Evolutionary conservation across 2,329 filamentous ascomycete species (phyloP).

Genomic region (Pestalotiopsis sp.): DNA sequence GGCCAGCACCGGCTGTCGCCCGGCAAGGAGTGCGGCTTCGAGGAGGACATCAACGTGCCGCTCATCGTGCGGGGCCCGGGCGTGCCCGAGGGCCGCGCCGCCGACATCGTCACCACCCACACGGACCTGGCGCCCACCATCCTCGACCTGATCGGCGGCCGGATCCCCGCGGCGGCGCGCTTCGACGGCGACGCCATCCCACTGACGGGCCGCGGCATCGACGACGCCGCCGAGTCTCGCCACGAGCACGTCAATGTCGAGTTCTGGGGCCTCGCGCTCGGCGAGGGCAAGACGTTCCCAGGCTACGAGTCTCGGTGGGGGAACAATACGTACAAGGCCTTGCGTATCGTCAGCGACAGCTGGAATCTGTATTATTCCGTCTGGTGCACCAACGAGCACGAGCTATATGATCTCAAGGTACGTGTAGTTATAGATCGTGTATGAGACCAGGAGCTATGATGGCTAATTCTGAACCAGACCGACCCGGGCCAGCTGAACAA

Average conservation of each 20-base stretch:
- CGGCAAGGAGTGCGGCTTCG: constrained; percentile 47
- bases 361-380: constrained; percentile 42
- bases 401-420: constrained; percentile 65
- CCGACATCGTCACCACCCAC: constrained; percentile 43
- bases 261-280: constrained; percentile 36
- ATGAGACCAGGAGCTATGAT: too few species aligned
- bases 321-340: constrained; percentile 47
- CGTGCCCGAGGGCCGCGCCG: constrained; percentile 33
- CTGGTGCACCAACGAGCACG: constrained; percentile 69
- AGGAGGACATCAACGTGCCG: constrained; percentile 50
- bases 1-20: constrained; percentile 47
- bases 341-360: constrained; percentile 37
- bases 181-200: constrained; percentile 11
- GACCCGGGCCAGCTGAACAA: constrained; percentile 57
- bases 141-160: constrained; percentile 35
- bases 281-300: constrained; percentile 15
- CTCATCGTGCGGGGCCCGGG: constrained; percentile 48
- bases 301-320: not conserved
- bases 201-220: not conserved
- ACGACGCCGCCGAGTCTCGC: constrained; percentile 17
- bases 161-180: constrained; percentile 32
- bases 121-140: constrained; percentile 50
- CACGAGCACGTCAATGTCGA: constrained; percentile 48
- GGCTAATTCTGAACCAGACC: constrained; percentile 33
- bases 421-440: constrained; percentile 12